Conservation (phyloP, 2,329 filamentous ascomycete genomes). For the Alternaria gaisen region DNA sequence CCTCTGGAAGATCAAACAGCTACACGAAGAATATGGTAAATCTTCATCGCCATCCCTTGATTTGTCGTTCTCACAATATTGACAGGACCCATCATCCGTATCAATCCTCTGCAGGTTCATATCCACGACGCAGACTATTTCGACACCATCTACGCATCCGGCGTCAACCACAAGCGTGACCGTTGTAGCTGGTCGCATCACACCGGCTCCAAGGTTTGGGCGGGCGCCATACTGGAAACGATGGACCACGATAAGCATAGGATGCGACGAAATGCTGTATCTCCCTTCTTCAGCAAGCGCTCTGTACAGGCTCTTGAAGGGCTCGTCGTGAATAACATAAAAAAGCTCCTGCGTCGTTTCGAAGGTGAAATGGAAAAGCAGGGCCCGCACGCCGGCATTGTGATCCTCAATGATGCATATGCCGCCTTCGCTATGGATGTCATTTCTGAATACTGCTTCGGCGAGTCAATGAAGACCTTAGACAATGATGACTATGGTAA, state of each 20-base stretch:
- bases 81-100: conserved; percentile 19
- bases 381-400: not conserved
- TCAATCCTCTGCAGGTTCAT: conserved; percentile 27
- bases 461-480: conserved; percentile 7
- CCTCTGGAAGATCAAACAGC: conserved; percentile 35
- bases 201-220: conserved; percentile 4
- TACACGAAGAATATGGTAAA: conserved; percentile 36
- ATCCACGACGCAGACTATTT: conserved; percentile 28
- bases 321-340: conserved; percentile 18
- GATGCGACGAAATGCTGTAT: conserved; percentile 28
- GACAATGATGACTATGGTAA: conserved; percentile 10
- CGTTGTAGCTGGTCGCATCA: conserved; percentile 16
- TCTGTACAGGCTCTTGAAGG: conserved; percentile 19
- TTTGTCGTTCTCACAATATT: not conserved
- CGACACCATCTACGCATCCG: conserved; percentile 25
- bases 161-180: conserved; percentile 19
- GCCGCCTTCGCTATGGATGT: conserved; percentile 26
- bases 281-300: conserved; percentile 37
- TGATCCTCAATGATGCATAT: conserved; percentile 19
- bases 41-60: not conserved
- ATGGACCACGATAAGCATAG: conserved; percentile 37
- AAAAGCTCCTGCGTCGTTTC: not conserved
- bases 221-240: conserved; percentile 21
- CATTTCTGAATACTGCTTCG: conserved; percentile 23
- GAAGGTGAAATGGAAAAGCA: not conserved